Percentiles rank a stretch among this genome's conserved stretches.
These are phyloP conservation scores for Cladosporium sp. DNA, from an alignment of 2,329 filamentous ascomycete genomes.

Conservation along the genomic window DNA sequence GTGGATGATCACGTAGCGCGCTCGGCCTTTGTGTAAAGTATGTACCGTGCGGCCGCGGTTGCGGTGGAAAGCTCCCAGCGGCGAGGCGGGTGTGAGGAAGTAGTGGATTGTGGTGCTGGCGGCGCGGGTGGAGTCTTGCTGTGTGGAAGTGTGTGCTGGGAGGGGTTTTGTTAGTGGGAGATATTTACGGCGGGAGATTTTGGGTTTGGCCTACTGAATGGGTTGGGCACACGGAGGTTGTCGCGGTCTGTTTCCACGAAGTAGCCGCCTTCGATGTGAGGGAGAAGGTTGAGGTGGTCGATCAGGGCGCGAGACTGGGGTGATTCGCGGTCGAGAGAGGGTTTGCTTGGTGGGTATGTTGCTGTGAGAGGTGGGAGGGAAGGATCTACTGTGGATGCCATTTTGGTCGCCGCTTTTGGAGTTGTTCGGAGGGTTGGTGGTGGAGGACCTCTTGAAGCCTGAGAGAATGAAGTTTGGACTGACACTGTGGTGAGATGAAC, in stretches of 20 bases:
- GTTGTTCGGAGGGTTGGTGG: background rate
- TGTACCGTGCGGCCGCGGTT: conserved; percentile 62
- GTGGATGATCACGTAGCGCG: conserved; percentile 62
- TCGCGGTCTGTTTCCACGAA: conserved; percentile 59
- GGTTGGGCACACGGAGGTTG: conserved; percentile 50
- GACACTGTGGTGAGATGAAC: no score
- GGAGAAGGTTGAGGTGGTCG: conserved; percentile 44
- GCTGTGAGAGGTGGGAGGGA: conserved; percentile 22
- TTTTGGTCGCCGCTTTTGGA: background rate
- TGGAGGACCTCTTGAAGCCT: background rate
- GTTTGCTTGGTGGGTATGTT: conserved; percentile 18
- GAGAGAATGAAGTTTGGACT: no score
- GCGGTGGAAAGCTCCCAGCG: conserved; percentile 59
- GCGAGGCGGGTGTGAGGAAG: conserved; percentile 53
- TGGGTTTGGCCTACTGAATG: conserved; percentile 38
- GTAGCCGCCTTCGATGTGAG: conserved; percentile 63
- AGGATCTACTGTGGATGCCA: conserved; percentile 21
- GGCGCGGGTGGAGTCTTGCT: conserved; percentile 37
- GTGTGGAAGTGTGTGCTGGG: background rate
- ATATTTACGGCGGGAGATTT: conserved; percentile 25
- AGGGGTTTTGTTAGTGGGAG: conserved; percentile 32
- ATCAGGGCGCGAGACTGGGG: conserved; percentile 36
- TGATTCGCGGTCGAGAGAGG: conserved; percentile 8
- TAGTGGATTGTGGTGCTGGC: conserved; percentile 63
- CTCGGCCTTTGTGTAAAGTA: conserved; percentile 60